Evolutionary conservation across 257 asterid species (phyloP), one percentile per base, ranked within the genome.

Genomic region (Perilla frutescens): DNA sequence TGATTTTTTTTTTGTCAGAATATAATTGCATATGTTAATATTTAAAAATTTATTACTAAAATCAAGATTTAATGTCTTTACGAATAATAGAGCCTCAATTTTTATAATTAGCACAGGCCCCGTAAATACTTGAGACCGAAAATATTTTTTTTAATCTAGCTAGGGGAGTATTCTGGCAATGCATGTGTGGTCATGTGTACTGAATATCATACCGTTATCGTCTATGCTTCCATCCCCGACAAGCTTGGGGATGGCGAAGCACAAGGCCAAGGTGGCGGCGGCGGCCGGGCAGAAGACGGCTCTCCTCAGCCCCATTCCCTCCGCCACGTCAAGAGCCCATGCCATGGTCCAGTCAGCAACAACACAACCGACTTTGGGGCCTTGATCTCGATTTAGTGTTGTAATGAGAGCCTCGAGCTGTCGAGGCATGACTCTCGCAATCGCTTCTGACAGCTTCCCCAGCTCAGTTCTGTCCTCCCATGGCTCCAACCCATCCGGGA

Each of bases 401-500:
- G 15, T 48, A 48, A 87, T 79, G 11, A 87, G 85, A 56, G 70
- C 65, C 77, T 83, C 83, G 55, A 84, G 77, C 26, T 83, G 76
- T 31, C 12, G 78, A 8, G 91, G 89, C 88, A 87, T 81, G 61
- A 51, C 76, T 67, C 57, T 41, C 36, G 8, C 8, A 2, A 84
- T 75, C 4, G 83, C n/a, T 13, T 67, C 74, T 1, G 75, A 1
- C 9, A 82, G 59, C 79, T 74, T 85, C 31, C 76, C 84, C 0
- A 79, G 39, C 44, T 88, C 89, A 40, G 68, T 81, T 59, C 91
- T 73, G 50, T 90, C 91, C 71, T 85, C 97, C 74, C 75, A 39
- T 0, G 84, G 41, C 49, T 77, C 89, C 48, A 87, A 4, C 2
- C 96, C 96, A 70, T 91, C 96, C 2, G 88, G 88, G 59, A 89